Conservation (phyloP, 768 basidiomycete genomes). For the Xerocomus potaroensis region DNA sequence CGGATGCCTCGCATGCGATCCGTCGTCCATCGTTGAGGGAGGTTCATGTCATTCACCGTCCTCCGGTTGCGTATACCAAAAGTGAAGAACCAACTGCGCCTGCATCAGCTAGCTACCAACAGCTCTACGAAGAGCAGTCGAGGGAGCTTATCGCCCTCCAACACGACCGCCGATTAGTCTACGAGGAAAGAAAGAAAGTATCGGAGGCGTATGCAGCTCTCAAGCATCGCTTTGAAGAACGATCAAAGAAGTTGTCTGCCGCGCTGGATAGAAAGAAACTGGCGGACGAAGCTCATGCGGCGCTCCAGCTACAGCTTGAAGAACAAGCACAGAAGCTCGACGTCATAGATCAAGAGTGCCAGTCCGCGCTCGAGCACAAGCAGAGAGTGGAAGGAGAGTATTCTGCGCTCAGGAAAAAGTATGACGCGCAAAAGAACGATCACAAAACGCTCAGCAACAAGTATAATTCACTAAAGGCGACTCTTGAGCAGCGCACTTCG, state of each 20-base stretch:
- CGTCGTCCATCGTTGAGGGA: background rate
- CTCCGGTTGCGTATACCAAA: background rate
- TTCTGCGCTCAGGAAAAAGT: conserved; percentile 5
- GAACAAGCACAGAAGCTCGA: conserved; percentile 12
- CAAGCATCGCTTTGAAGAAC: conserved; percentile 7
- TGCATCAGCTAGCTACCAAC: background rate
- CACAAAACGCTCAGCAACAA: conserved; percentile 7
- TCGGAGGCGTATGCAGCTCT: background rate
- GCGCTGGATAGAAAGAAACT: conserved; percentile 4
- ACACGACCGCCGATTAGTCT: background rate
- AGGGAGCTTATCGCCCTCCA: conserved; percentile 6
- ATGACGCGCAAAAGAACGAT: conserved; percentile 12
- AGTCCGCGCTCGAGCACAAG: conserved; percentile 2
- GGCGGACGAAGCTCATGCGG: conserved; percentile 3
- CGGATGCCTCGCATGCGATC: background rate
- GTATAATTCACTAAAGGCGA: conserved; percentile 12
- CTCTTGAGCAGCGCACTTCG: conserved; percentile 37
- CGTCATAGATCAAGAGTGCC: background rate
- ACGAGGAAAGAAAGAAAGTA: conserved; percentile 9
- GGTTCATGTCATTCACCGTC: background rate
- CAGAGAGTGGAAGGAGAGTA: conserved; percentile 2
- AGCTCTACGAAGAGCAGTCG: conserved; percentile 1
- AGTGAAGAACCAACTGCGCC: background rate
- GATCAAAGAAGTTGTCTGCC: background rate
- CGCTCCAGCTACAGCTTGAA: conserved; percentile 18